Conservation (phyloP, 2,329 filamentous ascomycete species). For the Monosporascus sp. region DNA sequence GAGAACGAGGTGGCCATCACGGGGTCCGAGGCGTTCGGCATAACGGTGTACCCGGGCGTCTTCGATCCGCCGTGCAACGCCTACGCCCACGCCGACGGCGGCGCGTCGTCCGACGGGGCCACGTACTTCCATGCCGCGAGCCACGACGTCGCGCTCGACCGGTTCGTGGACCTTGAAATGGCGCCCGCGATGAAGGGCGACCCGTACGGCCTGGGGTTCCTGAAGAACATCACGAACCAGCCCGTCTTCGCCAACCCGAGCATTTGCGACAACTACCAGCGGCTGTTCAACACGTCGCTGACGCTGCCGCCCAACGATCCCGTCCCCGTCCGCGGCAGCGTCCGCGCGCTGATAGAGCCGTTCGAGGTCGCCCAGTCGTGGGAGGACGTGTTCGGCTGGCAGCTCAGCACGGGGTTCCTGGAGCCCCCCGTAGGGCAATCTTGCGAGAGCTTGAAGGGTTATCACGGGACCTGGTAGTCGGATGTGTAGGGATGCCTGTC, state of each 20-base stretch:
- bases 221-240: slow-evolving; percentile 50
- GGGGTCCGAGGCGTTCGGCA: slow-evolving; percentile 42
- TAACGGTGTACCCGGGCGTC: slow-evolving; percentile 31
- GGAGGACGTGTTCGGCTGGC: slow-evolving; percentile 17
- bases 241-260: slow-evolving; percentile 36
- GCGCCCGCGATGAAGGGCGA: slow-evolving; percentile 4
- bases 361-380: slow-evolving; percentile 11
- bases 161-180: slow-evolving; percentile 25
- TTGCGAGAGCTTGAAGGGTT: slow-evolving; percentile 1
- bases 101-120: slow-evolving; percentile 17
- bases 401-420: slow-evolving; percentile 17
- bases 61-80: slow-evolving; percentile 46
- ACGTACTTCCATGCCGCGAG: slow-evolving; percentile 15
- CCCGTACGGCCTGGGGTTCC: slow-evolving; percentile 36
- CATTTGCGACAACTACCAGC: slow-evolving; percentile 38
- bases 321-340: slow-evolving; percentile 18
- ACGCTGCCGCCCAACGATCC: slow-evolving; percentile 24
- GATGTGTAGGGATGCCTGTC: neutral
- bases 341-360: slow-evolving; percentile 21
- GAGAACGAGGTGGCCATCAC: slow-evolving; percentile 35
- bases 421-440: slow-evolving; percentile 9
- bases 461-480: neutral
- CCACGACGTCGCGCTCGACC: slow-evolving; percentile 10
- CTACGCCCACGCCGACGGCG: slow-evolving; percentile 23
- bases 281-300: slow-evolving; percentile 40